These are phyloP conservation scores for Yamadazyma songkhlaensis DNA, from an alignment of 1,139 yeast genomes.

Conservation along the genomic window DNA sequence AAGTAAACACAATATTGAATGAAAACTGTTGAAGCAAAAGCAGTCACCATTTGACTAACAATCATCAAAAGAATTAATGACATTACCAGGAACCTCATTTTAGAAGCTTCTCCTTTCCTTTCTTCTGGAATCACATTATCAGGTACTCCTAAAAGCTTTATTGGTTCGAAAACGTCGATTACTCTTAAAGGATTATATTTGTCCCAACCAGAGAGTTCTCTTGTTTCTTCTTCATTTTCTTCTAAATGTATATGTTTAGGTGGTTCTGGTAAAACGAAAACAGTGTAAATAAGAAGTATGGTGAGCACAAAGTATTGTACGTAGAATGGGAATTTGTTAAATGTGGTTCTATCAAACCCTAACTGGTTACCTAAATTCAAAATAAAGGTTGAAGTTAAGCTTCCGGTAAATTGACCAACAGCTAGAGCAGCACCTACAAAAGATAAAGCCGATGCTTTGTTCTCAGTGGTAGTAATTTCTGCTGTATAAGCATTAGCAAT, in stretches of 20 bases:
- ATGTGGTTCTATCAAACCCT: background rate
- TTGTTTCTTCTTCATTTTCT: background rate
- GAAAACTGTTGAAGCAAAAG: background rate
- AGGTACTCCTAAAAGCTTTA: slow-evolving; percentile 1
- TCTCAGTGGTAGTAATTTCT: slow-evolving; percentile 1
- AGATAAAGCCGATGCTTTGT: slow-evolving; percentile 1
- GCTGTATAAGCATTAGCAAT: background rate
- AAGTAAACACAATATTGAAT: slow-evolving; percentile 2
- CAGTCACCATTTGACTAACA: background rate
- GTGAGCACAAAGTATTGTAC: background rate
- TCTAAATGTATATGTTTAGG: background rate
- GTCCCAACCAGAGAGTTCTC: background rate
- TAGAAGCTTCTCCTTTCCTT: background rate
- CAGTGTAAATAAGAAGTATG: background rate
- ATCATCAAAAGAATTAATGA: background rate
- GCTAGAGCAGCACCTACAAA: background rate
- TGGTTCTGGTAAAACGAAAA: background rate
- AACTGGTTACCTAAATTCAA: background rate
- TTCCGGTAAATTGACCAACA: slow-evolving; percentile 1
- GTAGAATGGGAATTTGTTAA: background rate
- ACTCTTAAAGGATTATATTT: background rate
- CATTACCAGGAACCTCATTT: slow-evolving; percentile 2
- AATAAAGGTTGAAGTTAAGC: background rate
- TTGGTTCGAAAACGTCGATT: slow-evolving; percentile 1
- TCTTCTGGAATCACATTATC: background rate